phyloP scores from a whole-genome alignment of 169 alveolate genomes.

The Eimeria sp. region DNA sequence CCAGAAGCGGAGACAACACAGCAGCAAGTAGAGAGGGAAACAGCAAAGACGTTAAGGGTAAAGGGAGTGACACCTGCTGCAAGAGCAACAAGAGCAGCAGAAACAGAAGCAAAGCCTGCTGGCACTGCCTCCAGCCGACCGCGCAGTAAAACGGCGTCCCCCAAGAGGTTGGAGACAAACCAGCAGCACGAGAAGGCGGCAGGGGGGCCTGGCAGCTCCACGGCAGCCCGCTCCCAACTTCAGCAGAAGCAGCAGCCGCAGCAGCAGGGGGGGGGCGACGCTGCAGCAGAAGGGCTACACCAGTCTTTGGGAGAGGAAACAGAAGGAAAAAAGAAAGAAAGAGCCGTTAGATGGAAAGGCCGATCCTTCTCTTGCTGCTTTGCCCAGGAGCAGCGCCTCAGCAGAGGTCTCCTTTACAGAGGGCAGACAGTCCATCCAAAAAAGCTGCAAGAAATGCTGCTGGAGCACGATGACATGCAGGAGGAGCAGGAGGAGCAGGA shows the following conservation, averaged over 20 bases:
- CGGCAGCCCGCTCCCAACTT: no score
- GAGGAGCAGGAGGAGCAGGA: neutral
- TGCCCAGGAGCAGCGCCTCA: neutral
- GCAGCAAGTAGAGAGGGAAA: neutral
- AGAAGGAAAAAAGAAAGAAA: neutral
- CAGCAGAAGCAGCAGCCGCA: conserved; percentile 23
- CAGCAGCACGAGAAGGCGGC: no score
- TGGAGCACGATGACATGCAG: neutral
- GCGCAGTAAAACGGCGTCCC: neutral
- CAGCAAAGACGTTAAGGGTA: neutral
- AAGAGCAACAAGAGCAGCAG: conserved; percentile 15
- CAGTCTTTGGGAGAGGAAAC: neutral
- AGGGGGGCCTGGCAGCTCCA: no score
- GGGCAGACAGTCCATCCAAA: conserved; percentile 43
- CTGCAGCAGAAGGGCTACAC: neutral
- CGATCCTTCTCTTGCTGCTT: conserved; percentile 43
- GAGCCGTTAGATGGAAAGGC: neutral
- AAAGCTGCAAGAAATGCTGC: conserved; percentile 54
- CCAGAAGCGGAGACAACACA: neutral
- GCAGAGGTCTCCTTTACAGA: neutral
- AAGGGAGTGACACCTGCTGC: neutral
- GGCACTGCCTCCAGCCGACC: neutral
- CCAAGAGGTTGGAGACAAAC: neutral
- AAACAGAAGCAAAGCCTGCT: neutral
- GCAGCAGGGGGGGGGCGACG: neutral